These are phyloP conservation scores for Syzygium grande DNA, from an alignment of 345 rosid species.

Conservation along the genomic window DNA sequence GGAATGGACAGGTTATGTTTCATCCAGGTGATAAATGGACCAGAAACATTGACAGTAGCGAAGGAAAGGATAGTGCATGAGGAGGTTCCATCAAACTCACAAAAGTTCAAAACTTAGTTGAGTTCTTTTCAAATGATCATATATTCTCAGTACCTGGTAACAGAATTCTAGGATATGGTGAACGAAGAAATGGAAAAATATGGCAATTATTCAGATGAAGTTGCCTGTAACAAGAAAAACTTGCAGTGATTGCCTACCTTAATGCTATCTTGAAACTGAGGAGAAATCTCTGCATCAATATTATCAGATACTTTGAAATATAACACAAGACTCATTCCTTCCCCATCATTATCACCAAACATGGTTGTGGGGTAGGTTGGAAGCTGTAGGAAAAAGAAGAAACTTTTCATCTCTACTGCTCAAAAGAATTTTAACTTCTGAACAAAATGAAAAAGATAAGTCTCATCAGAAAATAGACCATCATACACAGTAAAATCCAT, in stretches of 20 bases:
- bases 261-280: slow-evolving; percentile 59
- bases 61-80: not conserved
- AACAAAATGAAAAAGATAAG: not conserved
- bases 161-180: not conserved
- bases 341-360: slow-evolving; percentile 66
- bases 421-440: not conserved
- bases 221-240: not conserved
- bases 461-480: not conserved
- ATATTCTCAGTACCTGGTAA: too few relatives aligned
- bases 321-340: slow-evolving; percentile 79
- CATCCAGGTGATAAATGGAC: not conserved
- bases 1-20: not conserved
- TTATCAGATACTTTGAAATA: slow-evolving; percentile 54
- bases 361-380: slow-evolving; percentile 67
- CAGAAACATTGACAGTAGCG: not conserved
- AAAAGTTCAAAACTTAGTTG: not conserved
- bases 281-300: slow-evolving; percentile 43
- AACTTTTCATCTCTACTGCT: not conserved
- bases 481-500: not conserved
- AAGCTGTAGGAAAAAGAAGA: slow-evolving; percentile 22
- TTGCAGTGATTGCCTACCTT: slow-evolving; percentile 26
- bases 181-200: not conserved
- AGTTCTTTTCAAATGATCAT: not conserved
- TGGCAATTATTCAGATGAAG: not conserved
- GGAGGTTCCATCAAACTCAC: not conserved